Conservation (phyloP, 1,139 yeast species). For the Sugiyamaella paludigena region DNA sequence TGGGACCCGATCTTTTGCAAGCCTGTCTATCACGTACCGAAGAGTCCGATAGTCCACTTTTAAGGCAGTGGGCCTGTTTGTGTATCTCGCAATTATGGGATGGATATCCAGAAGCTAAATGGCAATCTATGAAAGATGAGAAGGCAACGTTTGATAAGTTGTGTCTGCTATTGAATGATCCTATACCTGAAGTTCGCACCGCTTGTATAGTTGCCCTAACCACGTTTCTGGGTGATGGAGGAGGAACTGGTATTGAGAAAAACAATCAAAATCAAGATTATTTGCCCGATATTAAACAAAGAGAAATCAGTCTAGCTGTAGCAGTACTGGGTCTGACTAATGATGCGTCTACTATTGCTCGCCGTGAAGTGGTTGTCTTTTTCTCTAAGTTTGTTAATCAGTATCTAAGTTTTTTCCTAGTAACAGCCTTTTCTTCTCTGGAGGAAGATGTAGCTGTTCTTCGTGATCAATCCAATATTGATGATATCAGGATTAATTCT, state of each 20-base stretch:
- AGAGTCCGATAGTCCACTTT: slow-evolving; percentile 74
- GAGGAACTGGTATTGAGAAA: slow-evolving; percentile 24
- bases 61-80: slow-evolving; percentile 89
- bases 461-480: slow-evolving; percentile 58
- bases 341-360: slow-evolving; percentile 87
- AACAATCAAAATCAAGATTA: slow-evolving; percentile 10
- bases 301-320: slow-evolving; percentile 46
- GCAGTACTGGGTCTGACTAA: slow-evolving; percentile 53
- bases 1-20: slow-evolving; percentile 66
- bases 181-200: slow-evolving; percentile 93
- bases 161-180: slow-evolving; percentile 65
- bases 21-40: slow-evolving; percentile 67
- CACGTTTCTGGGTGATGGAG: slow-evolving; percentile 57
- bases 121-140: slow-evolving; percentile 60
- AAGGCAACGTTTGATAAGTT: slow-evolving; percentile 56
- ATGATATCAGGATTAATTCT: slow-evolving; percentile 43
- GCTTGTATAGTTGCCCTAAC: slow-evolving; percentile 76
- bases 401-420: slow-evolving; percentile 72
- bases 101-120: slow-evolving; percentile 67
- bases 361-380: slow-evolving; percentile 79
- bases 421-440: slow-evolving; percentile 82
- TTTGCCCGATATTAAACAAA: slow-evolving; percentile 32
- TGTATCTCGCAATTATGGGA: slow-evolving; percentile 76
- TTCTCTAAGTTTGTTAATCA: slow-evolving; percentile 71
- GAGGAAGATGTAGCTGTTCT: slow-evolving; percentile 74